These are phyloP conservation scores for Suillus occidentalis DNA, from an alignment of 768 basidiomycete species.

Conservation along the genomic window DNA sequence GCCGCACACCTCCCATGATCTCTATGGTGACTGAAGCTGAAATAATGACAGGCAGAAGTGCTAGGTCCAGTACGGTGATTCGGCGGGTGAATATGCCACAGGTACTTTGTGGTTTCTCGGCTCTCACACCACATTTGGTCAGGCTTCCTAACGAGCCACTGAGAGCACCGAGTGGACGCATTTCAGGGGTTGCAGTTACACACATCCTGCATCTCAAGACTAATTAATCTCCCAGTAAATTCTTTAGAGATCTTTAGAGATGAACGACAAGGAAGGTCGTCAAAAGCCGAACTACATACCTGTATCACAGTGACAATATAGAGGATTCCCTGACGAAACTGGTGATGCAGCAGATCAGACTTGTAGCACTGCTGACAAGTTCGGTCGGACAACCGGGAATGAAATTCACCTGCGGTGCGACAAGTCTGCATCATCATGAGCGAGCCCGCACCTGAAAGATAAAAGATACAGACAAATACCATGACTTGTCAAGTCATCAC, in stretches of 20 bases:
- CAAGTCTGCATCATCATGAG: constrained; percentile 55
- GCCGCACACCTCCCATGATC: not conserved
- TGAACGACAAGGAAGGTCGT: not conserved
- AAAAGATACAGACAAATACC: constrained; percentile 46
- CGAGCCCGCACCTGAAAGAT: not conserved
- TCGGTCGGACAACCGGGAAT: constrained; percentile 70
- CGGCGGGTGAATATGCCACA: not conserved
- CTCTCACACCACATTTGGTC: not conserved
- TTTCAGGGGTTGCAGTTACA: not conserved
- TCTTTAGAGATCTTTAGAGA: constrained; percentile 34
- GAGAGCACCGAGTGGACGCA: not conserved
- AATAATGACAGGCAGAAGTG: not conserved
- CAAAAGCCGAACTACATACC: constrained; percentile 36
- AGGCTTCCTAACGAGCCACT: not conserved
- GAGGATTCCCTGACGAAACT: constrained; percentile 41
- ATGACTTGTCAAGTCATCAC: constrained; percentile 70
- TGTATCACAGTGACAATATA: constrained; percentile 58
- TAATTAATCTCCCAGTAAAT: constrained; percentile 37
- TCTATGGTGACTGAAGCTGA: not conserved
- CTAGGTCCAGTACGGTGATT: not conserved
- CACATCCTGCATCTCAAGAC: not conserved
- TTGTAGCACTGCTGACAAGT: constrained; percentile 76
- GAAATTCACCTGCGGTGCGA: constrained; percentile 53
- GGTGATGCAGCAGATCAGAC: constrained; percentile 63
- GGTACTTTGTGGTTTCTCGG: not conserved